Evolutionary conservation across 2,329 filamentous ascomycete genomes (phyloP).

Genomic region (Botrytis squamosa): DNA sequence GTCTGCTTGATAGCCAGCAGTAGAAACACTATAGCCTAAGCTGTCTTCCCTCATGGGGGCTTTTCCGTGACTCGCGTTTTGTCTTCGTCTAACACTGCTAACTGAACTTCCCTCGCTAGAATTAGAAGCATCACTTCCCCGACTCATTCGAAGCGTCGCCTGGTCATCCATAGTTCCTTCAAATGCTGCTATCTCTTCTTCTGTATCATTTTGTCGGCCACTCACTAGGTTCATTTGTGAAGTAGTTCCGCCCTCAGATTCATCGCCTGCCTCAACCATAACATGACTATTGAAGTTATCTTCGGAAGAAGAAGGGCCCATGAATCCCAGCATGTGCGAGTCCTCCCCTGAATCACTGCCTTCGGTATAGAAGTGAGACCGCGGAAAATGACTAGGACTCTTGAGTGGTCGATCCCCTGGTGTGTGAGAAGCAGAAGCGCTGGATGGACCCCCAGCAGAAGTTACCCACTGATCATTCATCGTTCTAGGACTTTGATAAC

Average conservation of each 20-base stretch:
- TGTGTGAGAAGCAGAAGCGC: neutral
- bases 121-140: conserved; percentile 8
- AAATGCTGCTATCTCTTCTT: neutral
- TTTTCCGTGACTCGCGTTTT: conserved; percentile 12
- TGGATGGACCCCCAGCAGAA: conserved; percentile 8
- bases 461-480: conserved; percentile 16
- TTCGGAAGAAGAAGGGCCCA: conserved; percentile 21
- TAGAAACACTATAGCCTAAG: conserved; percentile 15
- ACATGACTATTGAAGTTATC: conserved; percentile 21
- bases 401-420: conserved; percentile 9
- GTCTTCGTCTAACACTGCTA: neutral
- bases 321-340: conserved; percentile 18
- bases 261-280: conserved; percentile 14
- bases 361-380: conserved; percentile 19
- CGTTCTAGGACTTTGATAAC: neutral
- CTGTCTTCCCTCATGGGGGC: conserved; percentile 18
- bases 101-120: neutral
- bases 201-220: neutral
- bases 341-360: conserved; percentile 20
- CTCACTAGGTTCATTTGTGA: neutral
- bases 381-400: conserved; percentile 18
- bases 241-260: conserved; percentile 11
- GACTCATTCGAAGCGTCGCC: conserved; percentile 17
- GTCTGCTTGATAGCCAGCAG: conserved; percentile 20
- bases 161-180: conserved; percentile 18